Conservation (phyloP, 75 land plant genomes). For the Cupressus sempervirens region DNA sequence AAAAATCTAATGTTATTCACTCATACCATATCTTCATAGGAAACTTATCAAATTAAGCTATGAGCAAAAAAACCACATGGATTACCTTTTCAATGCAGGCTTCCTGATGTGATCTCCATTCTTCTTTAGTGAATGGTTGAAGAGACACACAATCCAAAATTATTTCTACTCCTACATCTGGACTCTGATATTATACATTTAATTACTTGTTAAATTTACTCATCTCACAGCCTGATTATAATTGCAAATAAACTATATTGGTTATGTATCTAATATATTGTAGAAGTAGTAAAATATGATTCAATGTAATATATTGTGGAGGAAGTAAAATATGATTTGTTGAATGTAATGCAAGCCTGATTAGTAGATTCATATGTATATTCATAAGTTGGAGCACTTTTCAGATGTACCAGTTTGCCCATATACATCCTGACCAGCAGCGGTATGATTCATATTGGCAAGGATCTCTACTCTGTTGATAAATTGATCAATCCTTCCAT, state of each 20-base stretch:
- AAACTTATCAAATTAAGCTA: not conserved
- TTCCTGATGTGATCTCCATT: constrained; percentile 66
- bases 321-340: not conserved
- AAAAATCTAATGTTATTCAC: not conserved
- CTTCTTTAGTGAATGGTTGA: constrained; percentile 54
- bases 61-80: not conserved
- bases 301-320: not conserved
- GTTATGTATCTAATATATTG: not conserved
- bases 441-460: no score
- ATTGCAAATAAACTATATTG: no score
- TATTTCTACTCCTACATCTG: constrained; percentile 35
- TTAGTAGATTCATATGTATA: no score
- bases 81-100: constrained; percentile 34
- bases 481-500: no score
- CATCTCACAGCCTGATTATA: not conserved
- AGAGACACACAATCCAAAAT: constrained; percentile 65
- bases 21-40: not conserved
- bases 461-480: no score
- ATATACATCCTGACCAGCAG: no score
- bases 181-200: constrained; percentile 23
- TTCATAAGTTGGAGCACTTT: no score
- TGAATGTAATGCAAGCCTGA: no score
- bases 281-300: not conserved
- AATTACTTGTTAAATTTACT: not conserved
- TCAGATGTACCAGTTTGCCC: no score